A percentile compares a stretch with the other conserved stretches of the same genome.
Conservation (phyloP, 1,139 yeast genomes). For the Yamadazyma triangularis region DNA sequence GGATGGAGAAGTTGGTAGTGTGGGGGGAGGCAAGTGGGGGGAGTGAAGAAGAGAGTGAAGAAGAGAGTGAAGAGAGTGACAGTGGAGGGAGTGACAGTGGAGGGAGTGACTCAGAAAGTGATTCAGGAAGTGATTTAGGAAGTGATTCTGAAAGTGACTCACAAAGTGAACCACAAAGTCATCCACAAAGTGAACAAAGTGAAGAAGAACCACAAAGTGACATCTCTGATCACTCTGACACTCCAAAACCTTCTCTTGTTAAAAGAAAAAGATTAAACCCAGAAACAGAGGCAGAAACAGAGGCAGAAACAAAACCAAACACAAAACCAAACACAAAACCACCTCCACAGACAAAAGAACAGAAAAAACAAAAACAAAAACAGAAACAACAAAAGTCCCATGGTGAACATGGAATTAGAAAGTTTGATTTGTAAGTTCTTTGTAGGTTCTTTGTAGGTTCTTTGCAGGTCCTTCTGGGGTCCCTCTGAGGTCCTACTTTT, state of each 20-base stretch:
- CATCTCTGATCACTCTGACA: background rate
- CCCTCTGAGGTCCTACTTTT: no score
- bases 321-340: conserved; percentile 31
- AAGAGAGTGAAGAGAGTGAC: conserved; percentile 11
- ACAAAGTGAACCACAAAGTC: conserved; percentile 9
- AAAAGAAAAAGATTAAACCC: conserved; percentile 1
- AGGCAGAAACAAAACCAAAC: conserved; percentile 14
- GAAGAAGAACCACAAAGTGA: conserved; percentile 13
- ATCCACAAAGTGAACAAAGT: conserved; percentile 16
- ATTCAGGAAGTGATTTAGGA: conserved; percentile 9
- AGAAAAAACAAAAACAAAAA: conserved; percentile 43
- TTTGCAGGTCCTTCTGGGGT: no score
- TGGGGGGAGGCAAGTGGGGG: conserved; percentile 58
- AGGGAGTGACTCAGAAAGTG: conserved; percentile 10
- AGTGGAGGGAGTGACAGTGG: conserved; percentile 8
- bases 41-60: conserved; percentile 16
- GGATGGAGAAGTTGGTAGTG: conserved; percentile 73
- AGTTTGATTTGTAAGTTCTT: no score
- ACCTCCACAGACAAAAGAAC: conserved; percentile 43
- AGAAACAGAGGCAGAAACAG: conserved; percentile 10
- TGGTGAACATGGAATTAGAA: conserved; percentile 69
- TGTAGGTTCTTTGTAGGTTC: no score
- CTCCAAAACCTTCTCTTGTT: background rate
- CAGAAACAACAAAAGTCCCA: no score
- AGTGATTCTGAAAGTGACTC: conserved; percentile 9